These are phyloP conservation scores for Puya raimondii DNA, from an alignment of 176 grass and related monocot species.

Conservation along the genomic window DNA sequence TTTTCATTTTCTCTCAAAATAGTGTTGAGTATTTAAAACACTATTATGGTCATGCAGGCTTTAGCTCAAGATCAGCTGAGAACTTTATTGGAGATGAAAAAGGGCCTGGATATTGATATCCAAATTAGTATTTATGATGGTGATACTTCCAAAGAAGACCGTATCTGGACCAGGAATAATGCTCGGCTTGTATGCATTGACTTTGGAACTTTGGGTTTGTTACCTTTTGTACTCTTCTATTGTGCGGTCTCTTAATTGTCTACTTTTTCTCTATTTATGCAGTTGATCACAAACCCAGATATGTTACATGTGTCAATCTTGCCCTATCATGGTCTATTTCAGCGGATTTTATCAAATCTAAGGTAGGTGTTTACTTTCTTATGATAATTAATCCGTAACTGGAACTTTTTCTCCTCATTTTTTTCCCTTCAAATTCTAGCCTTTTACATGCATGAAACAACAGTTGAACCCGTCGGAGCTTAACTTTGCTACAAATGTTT, in stretches of 20 bases:
- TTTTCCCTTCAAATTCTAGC: background rate
- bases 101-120: conserved; percentile 44
- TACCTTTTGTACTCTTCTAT: conserved; percentile 11
- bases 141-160: conserved; percentile 74
- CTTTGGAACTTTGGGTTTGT: background rate
- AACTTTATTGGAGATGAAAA: conserved; percentile 61
- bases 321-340: conserved; percentile 60
- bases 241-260: conserved; percentile 7
- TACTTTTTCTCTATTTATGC: conserved; percentile 24
- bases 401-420: background rate
- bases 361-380: conserved; percentile 37
- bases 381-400: conserved; percentile 2
- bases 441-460: too few species aligned
- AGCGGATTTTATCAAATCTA: conserved; percentile 62
- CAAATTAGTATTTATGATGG: conserved; percentile 83
- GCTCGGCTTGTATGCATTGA: conserved; percentile 44
- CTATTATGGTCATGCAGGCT: conserved; percentile 46
- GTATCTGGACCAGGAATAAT: conserved; percentile 68
- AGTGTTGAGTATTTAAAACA: background rate
- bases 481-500: background rate
- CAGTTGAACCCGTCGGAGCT: too few species aligned
- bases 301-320: conserved; percentile 84
- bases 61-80: conserved; percentile 95
- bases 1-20: conserved; percentile 7
- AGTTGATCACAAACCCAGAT: conserved; percentile 99